Base-by-base conservation (phyloP, 139 green algal genomes). In the Mychonastes homosphaera region DNA sequence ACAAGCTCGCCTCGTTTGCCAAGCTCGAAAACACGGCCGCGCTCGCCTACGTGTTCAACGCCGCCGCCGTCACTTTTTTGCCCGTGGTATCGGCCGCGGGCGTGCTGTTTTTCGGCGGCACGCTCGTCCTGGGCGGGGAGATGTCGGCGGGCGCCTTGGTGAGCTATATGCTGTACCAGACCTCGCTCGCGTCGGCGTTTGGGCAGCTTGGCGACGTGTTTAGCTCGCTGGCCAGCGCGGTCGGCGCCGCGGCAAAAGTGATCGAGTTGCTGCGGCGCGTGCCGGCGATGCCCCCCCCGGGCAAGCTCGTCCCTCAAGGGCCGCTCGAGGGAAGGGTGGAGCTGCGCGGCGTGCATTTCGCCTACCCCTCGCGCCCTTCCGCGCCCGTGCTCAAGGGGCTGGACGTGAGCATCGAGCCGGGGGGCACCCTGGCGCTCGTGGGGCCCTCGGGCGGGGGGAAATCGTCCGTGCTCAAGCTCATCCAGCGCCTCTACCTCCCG, bases 401-500 rank as follows among this genome's bases (percentile, higher is more conserved):
- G 12, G 71, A 35, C 53, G 49, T 91, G 32, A 38, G 35, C 2
- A 64, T 87, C 27, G 59, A 74, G 5, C 79, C 83, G 18, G 83
- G 83, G 54, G 70, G 72, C 73, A 74, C 87, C 28, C 79, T 94
- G 27, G 89, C 88, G 6, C 74, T 96, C 39, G 89, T 96, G 63
- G 89, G 89, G 0, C 71, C 77, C 59, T 83, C 59, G 24, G 89
- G 89, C 12, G 76, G 80, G 8, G 89, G 89, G 63, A 96, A 96
- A 75, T 81, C 68, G 36, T 86, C 69, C 56, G 85, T 96, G 36
- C 79, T 95, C 10, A 93, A 91, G 62, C 84, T 97, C 26, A 44
- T 97, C 18, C 69, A 95, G 75, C 70, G 88, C 4, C 95, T 94
- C 69, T 97, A 97, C 71, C 47, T 86, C 43, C 88, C 87, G 2